A percentile compares a stretch with the other conserved stretches of the same genome.
phyloP scores from a whole-genome alignment of 192 early-diverging fungal species.

The Podochytrium sp. region DNA sequence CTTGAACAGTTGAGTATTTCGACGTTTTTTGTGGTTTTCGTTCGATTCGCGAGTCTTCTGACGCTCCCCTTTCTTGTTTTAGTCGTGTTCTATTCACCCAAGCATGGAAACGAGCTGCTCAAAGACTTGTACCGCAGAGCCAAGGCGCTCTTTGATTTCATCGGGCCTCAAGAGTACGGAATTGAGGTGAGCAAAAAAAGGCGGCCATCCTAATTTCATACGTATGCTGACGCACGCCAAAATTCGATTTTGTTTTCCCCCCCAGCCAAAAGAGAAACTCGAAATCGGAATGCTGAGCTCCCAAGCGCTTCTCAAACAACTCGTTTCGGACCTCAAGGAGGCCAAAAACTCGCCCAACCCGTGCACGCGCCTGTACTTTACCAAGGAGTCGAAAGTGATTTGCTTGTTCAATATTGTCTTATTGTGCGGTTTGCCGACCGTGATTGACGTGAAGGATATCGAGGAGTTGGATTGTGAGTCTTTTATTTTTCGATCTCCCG shows the following conservation, averaged over 20 bases:
- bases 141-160: conserved; percentile 90
- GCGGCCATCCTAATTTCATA: background rate
- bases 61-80: conserved; percentile 7
- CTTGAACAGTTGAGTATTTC: conserved; percentile 55
- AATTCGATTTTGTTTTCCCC: background rate
- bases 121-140: conserved; percentile 78
- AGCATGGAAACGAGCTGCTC: conserved; percentile 51
- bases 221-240: background rate
- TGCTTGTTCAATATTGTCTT: conserved; percentile 91
- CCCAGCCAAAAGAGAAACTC: conserved; percentile 70
- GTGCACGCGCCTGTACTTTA: conserved; percentile 87
- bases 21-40: conserved; percentile 19
- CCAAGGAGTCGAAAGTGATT: conserved; percentile 93
- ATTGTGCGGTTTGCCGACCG: conserved; percentile 79
- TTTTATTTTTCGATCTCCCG: conserved; percentile 15
- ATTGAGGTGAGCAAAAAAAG: conserved; percentile 65
- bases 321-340: conserved; percentile 75
- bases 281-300: conserved; percentile 84
- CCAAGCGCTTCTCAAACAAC: conserved; percentile 75
- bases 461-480: conserved; percentile 90
- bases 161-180: conserved; percentile 93
- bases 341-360: conserved; percentile 56
- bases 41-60: background rate
- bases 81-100: conserved; percentile 27
- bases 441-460: conserved; percentile 57